Base-by-base conservation (phyloP, 164 flowering plant genomes). In the Umbilicus rupestris region DNA sequence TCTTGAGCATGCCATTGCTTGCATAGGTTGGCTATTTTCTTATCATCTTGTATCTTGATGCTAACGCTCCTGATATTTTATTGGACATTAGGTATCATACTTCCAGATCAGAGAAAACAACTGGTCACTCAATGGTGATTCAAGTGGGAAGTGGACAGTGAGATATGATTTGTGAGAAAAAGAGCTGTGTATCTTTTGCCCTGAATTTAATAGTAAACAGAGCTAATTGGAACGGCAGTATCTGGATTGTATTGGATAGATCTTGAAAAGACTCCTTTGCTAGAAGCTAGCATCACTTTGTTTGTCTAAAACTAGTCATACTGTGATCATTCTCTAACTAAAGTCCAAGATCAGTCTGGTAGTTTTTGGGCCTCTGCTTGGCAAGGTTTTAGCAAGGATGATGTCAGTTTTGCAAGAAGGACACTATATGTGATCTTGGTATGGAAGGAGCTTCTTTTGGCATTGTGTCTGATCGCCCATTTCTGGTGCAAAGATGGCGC, bases 21-120 rank as follows among this genome's bases (percentile, higher is more conserved):
- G n/a, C 29, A 20, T 11, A 39, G 20, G 44, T 19, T 17, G 3
- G 2, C 26, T 39, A n/a, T 28, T 28, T 9, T 64, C 10, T 14
- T 41, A 24, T 29, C 30, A 20, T 20, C 14, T 64, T 28, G 19
- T 3, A 7, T 33, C 24, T 37, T 10, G 20, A 39, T 20, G 28
- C 30, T 33, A 31, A 19, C 29, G 3, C 64, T 31, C 15, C 3
- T 24, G 35, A 7, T 20, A 62, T 20, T 22, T 65, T 52, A 85
- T 49, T 46, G 11, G 28, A 33, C 30, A 55, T 66, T 90, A 92
- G 99, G 79, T 88, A 10, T 86, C 97, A 3, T 95, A 92, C 72
- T 1, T 90, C 66, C 97, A 92, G 84, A 71, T 95, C 47, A 82
- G 85, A 75, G 99, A 95, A 78, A 92, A 87, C 75, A 95, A 89